A percentile compares a stretch with the other conserved stretches of the same genome.
These are phyloP conservation scores for Leccinum subgranulosum DNA, from an alignment of 768 basidiomycete genomes.

Conservation along the genomic window DNA sequence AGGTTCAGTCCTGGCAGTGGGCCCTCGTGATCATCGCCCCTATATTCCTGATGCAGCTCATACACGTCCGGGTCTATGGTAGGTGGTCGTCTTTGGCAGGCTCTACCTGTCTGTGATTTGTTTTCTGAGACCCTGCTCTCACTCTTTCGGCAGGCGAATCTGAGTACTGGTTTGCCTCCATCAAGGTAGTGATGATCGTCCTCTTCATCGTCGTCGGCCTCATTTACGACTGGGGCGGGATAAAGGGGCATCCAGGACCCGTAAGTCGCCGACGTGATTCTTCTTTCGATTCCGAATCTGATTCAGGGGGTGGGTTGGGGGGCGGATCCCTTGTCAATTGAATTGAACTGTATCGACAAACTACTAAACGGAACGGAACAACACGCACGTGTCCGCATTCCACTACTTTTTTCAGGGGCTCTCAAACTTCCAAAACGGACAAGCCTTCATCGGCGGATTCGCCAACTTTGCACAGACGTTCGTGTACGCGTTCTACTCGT, in stretches of 20 bases:
- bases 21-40: slow-evolving; percentile 53
- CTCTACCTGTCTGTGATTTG: background rate
- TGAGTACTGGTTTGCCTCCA: slow-evolving; percentile 60
- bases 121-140: background rate
- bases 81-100: background rate
- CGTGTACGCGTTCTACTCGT: slow-evolving; percentile 70
- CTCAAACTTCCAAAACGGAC: slow-evolving; percentile 45
- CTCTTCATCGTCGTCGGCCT: slow-evolving; percentile 62
- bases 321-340: background rate
- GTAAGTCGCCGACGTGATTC: slow-evolving; percentile 31
- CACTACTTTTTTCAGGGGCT: slow-evolving; percentile 41
- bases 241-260: slow-evolving; percentile 56
- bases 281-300: background rate
- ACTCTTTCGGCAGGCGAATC: slow-evolving; percentile 44
- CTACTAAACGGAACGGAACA: background rate
- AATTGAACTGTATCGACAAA: background rate
- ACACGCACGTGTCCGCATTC: background rate
- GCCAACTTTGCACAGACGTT: slow-evolving; percentile 53
- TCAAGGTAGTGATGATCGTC: slow-evolving; percentile 61
- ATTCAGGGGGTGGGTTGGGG: background rate
- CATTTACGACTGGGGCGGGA: slow-evolving; percentile 59
- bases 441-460: slow-evolving; percentile 55
- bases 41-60: slow-evolving; percentile 50
- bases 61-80: slow-evolving; percentile 58
- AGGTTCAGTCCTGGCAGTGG: slow-evolving; percentile 52